Percentiles rank a stretch among this genome's conserved stretches.
These are phyloP conservation scores for Balakata baccata DNA, from an alignment of 345 rosid species.

Conservation along the genomic window DNA sequence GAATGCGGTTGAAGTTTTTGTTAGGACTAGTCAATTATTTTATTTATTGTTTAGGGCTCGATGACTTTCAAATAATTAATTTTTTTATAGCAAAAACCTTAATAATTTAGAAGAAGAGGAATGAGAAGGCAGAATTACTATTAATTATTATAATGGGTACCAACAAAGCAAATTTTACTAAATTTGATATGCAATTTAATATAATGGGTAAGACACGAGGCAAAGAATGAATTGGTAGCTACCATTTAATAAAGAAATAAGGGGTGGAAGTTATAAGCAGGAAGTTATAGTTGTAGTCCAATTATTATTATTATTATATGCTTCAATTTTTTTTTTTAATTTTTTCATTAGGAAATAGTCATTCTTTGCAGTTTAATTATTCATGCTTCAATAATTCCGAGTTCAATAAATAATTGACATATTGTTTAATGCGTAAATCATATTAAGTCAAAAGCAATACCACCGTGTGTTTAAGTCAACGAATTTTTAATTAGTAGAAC, in stretches of 20 bases:
- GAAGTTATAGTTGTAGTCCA: too few species aligned
- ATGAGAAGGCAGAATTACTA: background rate
- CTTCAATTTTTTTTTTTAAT: too few species aligned
- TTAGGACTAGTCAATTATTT: background rate
- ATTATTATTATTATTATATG: too few species aligned
- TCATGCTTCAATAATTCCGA: too few species aligned
- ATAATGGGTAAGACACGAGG: too few species aligned
- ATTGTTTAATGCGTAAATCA: background rate
- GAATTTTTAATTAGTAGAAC: background rate
- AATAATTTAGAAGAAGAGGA: background rate
- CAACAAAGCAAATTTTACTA: background rate
- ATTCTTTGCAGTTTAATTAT: too few species aligned
- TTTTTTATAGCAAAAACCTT: background rate
- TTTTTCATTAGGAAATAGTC: too few species aligned
- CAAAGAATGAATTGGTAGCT: background rate
- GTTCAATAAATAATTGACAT: background rate
- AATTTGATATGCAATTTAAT: too few species aligned
- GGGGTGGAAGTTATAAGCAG: too few species aligned
- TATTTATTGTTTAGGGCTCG: background rate
- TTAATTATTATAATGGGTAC: too few species aligned
- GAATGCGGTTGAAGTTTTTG: background rate
- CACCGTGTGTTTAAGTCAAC: background rate
- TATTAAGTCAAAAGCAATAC: constrained; percentile 1
- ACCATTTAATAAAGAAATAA: background rate
- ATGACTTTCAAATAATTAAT: background rate